These are phyloP conservation scores for Hericium coralloides DNA, from an alignment of 768 basidiomycete genomes.

Conservation along the genomic window DNA sequence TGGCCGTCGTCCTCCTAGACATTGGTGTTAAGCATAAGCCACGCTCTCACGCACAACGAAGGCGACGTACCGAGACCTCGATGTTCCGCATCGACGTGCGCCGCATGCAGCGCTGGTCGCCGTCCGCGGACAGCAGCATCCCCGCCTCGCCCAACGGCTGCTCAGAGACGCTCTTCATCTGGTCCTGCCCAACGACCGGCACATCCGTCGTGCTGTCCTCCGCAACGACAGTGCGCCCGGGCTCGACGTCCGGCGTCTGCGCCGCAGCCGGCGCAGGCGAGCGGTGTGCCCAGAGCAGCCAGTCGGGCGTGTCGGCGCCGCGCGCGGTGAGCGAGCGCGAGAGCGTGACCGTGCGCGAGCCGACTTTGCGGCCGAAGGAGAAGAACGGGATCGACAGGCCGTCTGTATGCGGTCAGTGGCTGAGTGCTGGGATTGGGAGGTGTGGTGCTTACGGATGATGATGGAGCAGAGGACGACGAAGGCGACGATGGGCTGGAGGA, in stretches of 20 bases:
- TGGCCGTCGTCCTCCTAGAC: no score
- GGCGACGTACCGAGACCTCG: no score
- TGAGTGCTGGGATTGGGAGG: neutral
- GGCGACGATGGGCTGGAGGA: slow-evolving; percentile 74
- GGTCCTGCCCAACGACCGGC: neutral
- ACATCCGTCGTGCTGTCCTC: neutral
- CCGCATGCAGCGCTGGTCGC: no score
- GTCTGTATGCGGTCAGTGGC: slow-evolving; percentile 20
- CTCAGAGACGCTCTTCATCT: neutral
- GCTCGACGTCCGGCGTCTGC: neutral
- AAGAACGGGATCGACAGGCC: slow-evolving; percentile 47
- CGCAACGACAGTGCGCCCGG: neutral
- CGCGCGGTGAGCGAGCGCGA: slow-evolving; percentile 1
- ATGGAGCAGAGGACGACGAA: slow-evolving; percentile 88
- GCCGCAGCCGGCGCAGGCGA: no score
- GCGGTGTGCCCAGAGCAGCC: slow-evolving; percentile 13
- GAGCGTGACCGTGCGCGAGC: slow-evolving; percentile 1
- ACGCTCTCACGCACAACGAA: no score
- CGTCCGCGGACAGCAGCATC: neutral
- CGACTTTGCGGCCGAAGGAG: slow-evolving; percentile 21
- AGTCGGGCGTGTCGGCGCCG: slow-evolving; percentile 5
- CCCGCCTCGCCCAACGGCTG: neutral
- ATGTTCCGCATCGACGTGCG: no score
- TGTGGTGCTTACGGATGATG: slow-evolving; percentile 51
- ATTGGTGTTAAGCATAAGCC: no score